A percentile compares a stretch with the other conserved stretches of the same genome.
Conservation (phyloP, 2,329 filamentous ascomycete species). For the Pseudocercospora vitis region DNA sequence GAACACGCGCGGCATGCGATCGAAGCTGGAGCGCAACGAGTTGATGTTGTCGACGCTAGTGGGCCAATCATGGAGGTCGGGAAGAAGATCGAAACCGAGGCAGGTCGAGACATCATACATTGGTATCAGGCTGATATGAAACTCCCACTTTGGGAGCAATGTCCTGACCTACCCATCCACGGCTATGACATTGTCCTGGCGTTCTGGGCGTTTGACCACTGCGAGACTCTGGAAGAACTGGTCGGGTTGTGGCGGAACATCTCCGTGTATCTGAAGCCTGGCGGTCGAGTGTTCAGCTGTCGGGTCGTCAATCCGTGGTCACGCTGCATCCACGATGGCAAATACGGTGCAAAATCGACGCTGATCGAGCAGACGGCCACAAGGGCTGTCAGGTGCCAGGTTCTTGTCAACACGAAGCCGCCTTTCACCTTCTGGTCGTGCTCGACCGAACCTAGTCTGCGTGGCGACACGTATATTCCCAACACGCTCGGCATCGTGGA, state of each 20-base stretch:
- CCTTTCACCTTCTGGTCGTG: slow-evolving; percentile 15
- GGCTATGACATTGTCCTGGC: slow-evolving; percentile 26
- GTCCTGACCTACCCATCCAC: slow-evolving; percentile 11
- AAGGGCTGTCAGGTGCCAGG: slow-evolving; percentile 16
- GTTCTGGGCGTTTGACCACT: slow-evolving; percentile 23
- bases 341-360: slow-evolving; percentile 17
- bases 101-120: slow-evolving; percentile 13
- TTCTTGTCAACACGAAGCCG: slow-evolving; percentile 11
- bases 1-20: slow-evolving; percentile 21
- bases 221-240: slow-evolving; percentile 14
- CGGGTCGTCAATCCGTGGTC: slow-evolving; percentile 12
- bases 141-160: slow-evolving; percentile 12
- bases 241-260: slow-evolving; percentile 22
- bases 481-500: slow-evolving; percentile 15
- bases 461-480: slow-evolving; percentile 14
- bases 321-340: slow-evolving; percentile 10
- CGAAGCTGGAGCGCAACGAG: slow-evolving; percentile 15
- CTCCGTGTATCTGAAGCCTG: slow-evolving; percentile 18
- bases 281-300: slow-evolving; percentile 19
- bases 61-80: slow-evolving; percentile 19
- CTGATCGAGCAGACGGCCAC: slow-evolving; percentile 14
- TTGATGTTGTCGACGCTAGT: slow-evolving; percentile 22
- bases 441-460: slow-evolving; percentile 14
- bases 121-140: slow-evolving; percentile 21
- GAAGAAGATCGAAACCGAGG: slow-evolving; percentile 13